Percentiles rank a stretch among this genome's conserved stretches.
Evolutionary conservation across 805 yeast species (phyloP).

Genomic region (Cyberlindnera japonica): DNA sequence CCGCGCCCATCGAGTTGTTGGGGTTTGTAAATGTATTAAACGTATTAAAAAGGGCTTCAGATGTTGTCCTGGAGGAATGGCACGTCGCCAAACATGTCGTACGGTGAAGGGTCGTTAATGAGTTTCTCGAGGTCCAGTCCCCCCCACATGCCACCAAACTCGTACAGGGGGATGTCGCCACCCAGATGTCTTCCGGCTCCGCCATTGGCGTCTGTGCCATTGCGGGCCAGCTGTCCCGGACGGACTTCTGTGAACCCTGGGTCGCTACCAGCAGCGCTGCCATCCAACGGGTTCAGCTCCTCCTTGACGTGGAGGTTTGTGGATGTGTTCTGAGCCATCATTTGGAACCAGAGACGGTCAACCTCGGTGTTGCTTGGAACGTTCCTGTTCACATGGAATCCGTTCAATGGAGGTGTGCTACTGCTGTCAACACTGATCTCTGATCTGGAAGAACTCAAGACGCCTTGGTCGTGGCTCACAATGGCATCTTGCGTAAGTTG

Average conservation of each 20-base stretch:
- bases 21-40: too few species aligned
- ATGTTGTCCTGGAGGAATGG: constrained; percentile 19
- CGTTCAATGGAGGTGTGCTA: constrained; percentile 15
- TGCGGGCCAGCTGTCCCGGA: not conserved
- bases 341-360: constrained; percentile 26
- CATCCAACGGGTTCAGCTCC: constrained; percentile 2
- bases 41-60: too few species aligned
- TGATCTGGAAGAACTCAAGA: constrained; percentile 1
- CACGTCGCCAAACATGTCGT: constrained; percentile 20
- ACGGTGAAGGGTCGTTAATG: constrained; percentile 19
- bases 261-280: not conserved
- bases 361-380: constrained; percentile 19
- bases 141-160: constrained; percentile 13
- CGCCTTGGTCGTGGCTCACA: not conserved
- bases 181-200: not conserved
- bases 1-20: too few species aligned
- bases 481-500: not conserved
- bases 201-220: constrained; percentile 1
- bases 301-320: constrained; percentile 1
- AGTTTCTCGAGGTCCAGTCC: constrained; percentile 17
- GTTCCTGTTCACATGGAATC: constrained; percentile 21
- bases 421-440: constrained; percentile 6
- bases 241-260: not conserved
- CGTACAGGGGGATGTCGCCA: not conserved
- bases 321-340: constrained; percentile 20